Base-by-base conservation (phyloP, 371 early-diverging fungal genomes). In the Mucor piriformis region DNA sequence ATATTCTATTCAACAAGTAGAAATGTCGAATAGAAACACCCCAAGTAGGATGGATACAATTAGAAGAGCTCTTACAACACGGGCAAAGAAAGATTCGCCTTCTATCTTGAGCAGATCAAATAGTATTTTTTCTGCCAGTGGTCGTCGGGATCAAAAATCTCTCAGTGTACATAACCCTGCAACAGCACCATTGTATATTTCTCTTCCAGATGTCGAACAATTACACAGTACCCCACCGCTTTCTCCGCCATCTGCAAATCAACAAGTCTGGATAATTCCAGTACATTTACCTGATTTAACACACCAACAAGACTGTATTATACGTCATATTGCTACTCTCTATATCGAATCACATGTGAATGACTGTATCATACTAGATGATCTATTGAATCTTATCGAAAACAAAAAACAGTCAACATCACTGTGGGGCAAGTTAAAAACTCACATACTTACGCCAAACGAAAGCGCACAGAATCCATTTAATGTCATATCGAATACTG, bases 341-440 rank as follows among this genome's bases (percentile, higher is more conserved):
- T 58, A 37, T 33, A 32, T 66, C 1, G 61, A 66, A 24, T 29
- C 42, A 35, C 29, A 42, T 56, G 25, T 55, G 3, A 42, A 46
- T 8, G 52, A 55, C n/a, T 16, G 21, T 3, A 21, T 23, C 3
- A 12, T 40, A 7, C 13, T 59, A 3, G 63, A 63, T 21, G 56
- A 49, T 5, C 42, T 64, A 0, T 21, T 46, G 23, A 27, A 21
- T 20, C 12, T 59, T 16, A 37, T 59, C n/a, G 52, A 35, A 8
- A 5, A 18, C 10, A 50, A 37, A 27, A 59, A 56, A 20, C 52
- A 57, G 23, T 43, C 61, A 5, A 20, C 50, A 8, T 57, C 64
- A 1, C 46, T 68, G 1, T 68, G 69, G 69, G 58, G 54, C 13
- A 68, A 64, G 50, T 24, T 68, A 7, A 68, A 68, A 15, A 57